These are phyloP conservation scores for Pseudevernia furfuracea DNA, from an alignment of 495 filamentous ascomycete genomes.

Conservation along the genomic window DNA sequence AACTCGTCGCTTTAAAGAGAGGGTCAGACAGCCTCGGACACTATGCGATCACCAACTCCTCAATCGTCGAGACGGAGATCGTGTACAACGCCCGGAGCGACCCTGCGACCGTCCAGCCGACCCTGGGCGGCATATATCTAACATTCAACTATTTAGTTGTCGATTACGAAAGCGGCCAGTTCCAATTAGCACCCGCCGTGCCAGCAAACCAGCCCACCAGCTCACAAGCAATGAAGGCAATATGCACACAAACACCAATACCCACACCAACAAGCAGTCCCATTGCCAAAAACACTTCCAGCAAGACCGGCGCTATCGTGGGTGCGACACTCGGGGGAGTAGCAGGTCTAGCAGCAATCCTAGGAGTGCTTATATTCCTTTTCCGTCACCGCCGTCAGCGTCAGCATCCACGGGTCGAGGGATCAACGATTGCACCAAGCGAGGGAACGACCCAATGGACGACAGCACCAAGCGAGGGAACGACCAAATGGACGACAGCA, in stretches of 20 bases:
- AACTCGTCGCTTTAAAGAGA: background rate
- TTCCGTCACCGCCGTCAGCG: background rate
- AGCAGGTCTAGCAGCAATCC: background rate
- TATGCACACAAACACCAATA: background rate
- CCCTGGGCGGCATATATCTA: slow-evolving; percentile 9
- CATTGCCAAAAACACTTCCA: background rate
- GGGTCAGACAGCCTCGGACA: background rate
- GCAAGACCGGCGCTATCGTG: background rate
- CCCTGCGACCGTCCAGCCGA: slow-evolving; percentile 3
- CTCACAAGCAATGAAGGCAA: background rate
- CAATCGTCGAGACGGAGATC: slow-evolving; percentile 5
- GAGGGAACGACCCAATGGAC: background rate
- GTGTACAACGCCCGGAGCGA: background rate
- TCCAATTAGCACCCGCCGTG: slow-evolving; percentile 9
- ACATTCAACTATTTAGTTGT: slow-evolving; percentile 13
- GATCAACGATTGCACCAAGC: background rate
- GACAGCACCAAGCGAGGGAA: background rate
- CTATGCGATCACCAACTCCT: background rate
- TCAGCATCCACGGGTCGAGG: background rate
- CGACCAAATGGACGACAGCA: background rate
- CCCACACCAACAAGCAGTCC: background rate
- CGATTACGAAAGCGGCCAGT: slow-evolving; percentile 10
- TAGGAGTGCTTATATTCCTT: background rate
- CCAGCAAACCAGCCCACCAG: background rate
- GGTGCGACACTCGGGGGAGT: background rate